Conservation (phyloP, 345 rosid species). For the Citrus hindsii region DNA sequence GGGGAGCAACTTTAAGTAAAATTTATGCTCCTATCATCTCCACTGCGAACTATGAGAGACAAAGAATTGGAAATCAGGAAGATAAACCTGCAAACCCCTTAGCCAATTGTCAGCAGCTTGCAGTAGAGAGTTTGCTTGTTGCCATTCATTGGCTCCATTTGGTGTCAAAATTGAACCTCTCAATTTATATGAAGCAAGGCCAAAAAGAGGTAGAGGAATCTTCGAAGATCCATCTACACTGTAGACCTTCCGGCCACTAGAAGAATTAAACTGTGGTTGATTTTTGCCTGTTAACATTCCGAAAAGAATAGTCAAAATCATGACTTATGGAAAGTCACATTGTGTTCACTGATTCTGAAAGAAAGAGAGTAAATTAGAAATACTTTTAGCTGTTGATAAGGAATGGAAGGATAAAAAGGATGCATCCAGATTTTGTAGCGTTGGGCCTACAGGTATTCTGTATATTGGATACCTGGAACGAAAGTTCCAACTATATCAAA, state of each 20-base stretch:
- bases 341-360: not conserved
- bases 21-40: conserved; percentile 28
- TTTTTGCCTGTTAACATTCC: conserved; percentile 32
- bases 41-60: conserved; percentile 36
- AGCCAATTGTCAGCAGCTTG: conserved; percentile 54
- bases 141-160: conserved; percentile 38
- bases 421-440: conserved; percentile 73
- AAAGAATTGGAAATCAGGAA: conserved; percentile 59
- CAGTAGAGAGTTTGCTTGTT: conserved; percentile 33
- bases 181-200: conserved; percentile 72
- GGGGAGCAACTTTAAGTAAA: not conserved
- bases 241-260: conserved; percentile 27
- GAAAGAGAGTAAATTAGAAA: conserved; percentile 14
- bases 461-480: conserved; percentile 79
- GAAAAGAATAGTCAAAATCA: conserved; percentile 3
- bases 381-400: conserved; percentile 61
- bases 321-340: not conserved
- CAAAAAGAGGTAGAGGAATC: conserved; percentile 55
- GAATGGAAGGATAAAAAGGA: conserved; percentile 80
- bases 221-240: conserved; percentile 37
- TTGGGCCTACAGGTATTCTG: conserved; percentile 75
- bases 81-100: conserved; percentile 34
- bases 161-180: conserved; percentile 55
- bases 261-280: conserved; percentile 23
- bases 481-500: conserved; percentile 6